Evolutionary conservation across 2,329 filamentous ascomycete genomes (phyloP), one percentile per base, ranked within the genome.

Genomic region (Calonectria leucothoes): DNA sequence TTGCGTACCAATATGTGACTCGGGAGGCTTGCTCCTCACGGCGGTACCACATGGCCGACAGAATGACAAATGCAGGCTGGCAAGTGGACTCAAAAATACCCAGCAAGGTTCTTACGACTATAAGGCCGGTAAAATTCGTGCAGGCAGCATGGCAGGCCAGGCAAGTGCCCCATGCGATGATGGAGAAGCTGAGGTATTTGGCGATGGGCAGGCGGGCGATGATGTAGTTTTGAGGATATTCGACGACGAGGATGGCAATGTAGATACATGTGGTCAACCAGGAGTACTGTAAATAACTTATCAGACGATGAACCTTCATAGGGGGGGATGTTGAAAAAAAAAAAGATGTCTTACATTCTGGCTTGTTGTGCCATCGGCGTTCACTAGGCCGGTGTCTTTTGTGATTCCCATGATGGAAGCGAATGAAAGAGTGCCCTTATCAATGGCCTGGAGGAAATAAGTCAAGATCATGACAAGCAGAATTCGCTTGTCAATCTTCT

Each of bases 231-330:
- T 93, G 93, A 0, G 93, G 93, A 79, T 94, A 94, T 82, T 95
- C 93, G 76, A 94, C 93, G 59, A 92, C 83, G 12, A 95, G 85
- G 25, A 94, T 91, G 66, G 90, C 92, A 74, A 94, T 91, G 85
- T 94, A 95, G 76, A 95, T 93, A 86, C 91, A 94, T 15, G 92
- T 94, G 0, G 91, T 93, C 66, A 95, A 86, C 93, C 93, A 95
- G 27, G 88, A 89, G 81, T 91, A 95, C 87, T 94, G 79, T 52
- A 29, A 27, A 25, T 20, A 20, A 48, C 23, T 23, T 11, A 66
- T 72, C 63, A 76, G 70, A n/a, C n/a, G 23, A 4, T 15, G 11
- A 6, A 2, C 5, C 4, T 35, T 20, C 35, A 37, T 20, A n/a
- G 8, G 27, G 14, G 35, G 8, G n/a, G n/a, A n/a, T n/a, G n/a